Base-by-base conservation (phyloP, 495 filamentous ascomycete species). In the Trichoderma erinaceum region DNA sequence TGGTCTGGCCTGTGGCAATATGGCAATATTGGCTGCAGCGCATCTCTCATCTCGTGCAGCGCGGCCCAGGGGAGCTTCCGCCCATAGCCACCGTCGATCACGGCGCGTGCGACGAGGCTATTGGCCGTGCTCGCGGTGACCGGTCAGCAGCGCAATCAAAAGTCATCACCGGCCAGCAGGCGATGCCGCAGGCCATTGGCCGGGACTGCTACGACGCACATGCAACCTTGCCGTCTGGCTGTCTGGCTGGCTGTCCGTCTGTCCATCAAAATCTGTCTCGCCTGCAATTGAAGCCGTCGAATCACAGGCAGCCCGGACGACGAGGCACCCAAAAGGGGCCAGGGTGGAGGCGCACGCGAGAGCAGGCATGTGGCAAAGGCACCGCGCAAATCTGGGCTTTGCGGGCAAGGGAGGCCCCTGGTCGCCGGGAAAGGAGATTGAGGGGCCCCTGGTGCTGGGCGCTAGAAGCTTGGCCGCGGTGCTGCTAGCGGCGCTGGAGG, bases 361-460 rank as follows among this genome's bases (percentile, higher is more conserved):
- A 12, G 25, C 56, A 61, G 56, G 56, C 25, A 27, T 29, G 27
- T 11, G 10, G 56, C 11, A 11, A 16, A 29, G 56, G 56, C 56
- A 16, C 27, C 56, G 44, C 44, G 4, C 44, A 15, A 7, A 61
- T 32, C 56, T 21, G 50, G n/a, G 50, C 21, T 32, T 32, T 48
- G 13, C 23, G 3, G 56, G 56, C 56, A 29, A 61, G 23, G 23
- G 56, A 48, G n/a, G n/a, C 44, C 44, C 44, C 44, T n/a, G 44
- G 44, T 48, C 44, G 56, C 56, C 56, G 56, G 16, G 25, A 61
- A 61, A 61, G 56, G 56, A 61, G 56, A 61, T 61, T 61, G 56
- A 61, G 56, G 56, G 56, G 56, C 25, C 56, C 56, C 56, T 38
- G 35, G 35, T 5, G 35, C 56, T 61, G 56, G 56, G 3, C 56